A percentile compares a stretch with the other conserved stretches of the same genome.
phyloP scores from a whole-genome alignment of 495 filamentous ascomycete genomes.

The Xylaria grammica region DNA sequence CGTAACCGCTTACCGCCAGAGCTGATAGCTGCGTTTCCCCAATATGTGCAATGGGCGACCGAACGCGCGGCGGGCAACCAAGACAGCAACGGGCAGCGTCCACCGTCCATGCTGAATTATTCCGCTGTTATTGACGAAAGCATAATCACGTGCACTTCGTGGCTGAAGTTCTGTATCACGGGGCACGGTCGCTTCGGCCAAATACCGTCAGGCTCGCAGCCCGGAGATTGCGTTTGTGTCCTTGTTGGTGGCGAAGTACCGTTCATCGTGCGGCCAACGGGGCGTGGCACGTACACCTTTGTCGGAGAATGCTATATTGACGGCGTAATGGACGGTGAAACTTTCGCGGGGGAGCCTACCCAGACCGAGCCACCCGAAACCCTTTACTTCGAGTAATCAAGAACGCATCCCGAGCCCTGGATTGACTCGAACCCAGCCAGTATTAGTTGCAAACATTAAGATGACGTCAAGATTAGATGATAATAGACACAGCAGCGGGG shows the following conservation, averaged over 20 bases:
- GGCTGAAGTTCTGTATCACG: slow-evolving; percentile 25
- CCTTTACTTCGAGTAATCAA: slow-evolving; percentile 57
- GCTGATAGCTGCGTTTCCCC: slow-evolving; percentile 12
- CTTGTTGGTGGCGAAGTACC: slow-evolving; percentile 36
- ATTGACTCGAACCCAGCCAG: too few species aligned
- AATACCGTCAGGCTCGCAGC: slow-evolving; percentile 2
- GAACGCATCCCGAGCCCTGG: too few species aligned
- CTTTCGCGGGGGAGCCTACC: background rate
- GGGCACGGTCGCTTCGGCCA: slow-evolving; percentile 27
- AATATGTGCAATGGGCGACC: slow-evolving; percentile 23
- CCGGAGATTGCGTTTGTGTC: slow-evolving; percentile 34
- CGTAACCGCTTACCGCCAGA: slow-evolving; percentile 26
- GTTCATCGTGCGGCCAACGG: slow-evolving; percentile 29
- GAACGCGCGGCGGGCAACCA: background rate
- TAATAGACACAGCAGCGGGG: too few species aligned
- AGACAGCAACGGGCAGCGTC: background rate
- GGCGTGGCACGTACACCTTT: slow-evolving; percentile 17
- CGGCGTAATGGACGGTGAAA: slow-evolving; percentile 25
- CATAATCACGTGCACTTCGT: background rate
- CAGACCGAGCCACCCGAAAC: background rate
- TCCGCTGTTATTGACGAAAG: background rate
- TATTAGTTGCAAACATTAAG: too few species aligned
- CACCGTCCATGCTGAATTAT: background rate
- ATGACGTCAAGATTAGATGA: too few species aligned
- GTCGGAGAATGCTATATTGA: slow-evolving; percentile 26